Evolutionary conservation across 257 asterid genomes (phyloP).

Genomic region (Plantago elongata): DNA sequence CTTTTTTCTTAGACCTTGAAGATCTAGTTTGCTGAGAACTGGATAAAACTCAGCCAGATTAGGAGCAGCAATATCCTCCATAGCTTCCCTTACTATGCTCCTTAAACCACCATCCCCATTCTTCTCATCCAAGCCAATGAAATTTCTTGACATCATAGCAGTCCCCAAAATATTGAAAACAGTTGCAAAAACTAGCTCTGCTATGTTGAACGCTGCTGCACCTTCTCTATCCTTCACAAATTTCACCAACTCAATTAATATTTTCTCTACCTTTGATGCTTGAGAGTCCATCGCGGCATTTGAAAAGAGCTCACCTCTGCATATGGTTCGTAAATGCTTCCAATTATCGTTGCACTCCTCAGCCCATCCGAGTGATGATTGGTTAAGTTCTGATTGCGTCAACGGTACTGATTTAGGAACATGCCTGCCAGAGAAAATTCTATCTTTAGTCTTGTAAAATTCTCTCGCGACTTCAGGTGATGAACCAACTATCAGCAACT

Average conservation of each 20-base stretch:
- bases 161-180: slow-evolving; percentile 36
- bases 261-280: slow-evolving; percentile 25
- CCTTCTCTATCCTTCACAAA: slow-evolving; percentile 30
- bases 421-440: slow-evolving; percentile 26
- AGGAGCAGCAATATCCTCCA: slow-evolving; percentile 18
- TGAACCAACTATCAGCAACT: slow-evolving; percentile 35
- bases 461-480: slow-evolving; percentile 35
- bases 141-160: slow-evolving; percentile 28
- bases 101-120: slow-evolving; percentile 18
- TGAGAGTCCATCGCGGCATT: slow-evolving; percentile 27
- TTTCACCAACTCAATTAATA: slow-evolving; percentile 30
- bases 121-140: slow-evolving; percentile 25
- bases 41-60: slow-evolving; percentile 45
- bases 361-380: slow-evolving; percentile 27
- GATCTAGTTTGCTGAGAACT: slow-evolving; percentile 27
- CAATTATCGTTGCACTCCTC: slow-evolving; percentile 22
- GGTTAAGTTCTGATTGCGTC: slow-evolving; percentile 21
- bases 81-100: slow-evolving; percentile 18
- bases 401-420: slow-evolving; percentile 23
- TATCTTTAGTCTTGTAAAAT: slow-evolving; percentile 34
- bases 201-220: slow-evolving; percentile 17
- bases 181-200: slow-evolving; percentile 26
- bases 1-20: slow-evolving; percentile 37
- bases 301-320: slow-evolving; percentile 36
- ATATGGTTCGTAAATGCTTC: slow-evolving; percentile 24